A percentile compares a stretch with the other conserved stretches of the same genome.
phyloP scores from a whole-genome alignment of 192 early-diverging fungal species.

The Rhizoclosmatium globosum region DNA sequence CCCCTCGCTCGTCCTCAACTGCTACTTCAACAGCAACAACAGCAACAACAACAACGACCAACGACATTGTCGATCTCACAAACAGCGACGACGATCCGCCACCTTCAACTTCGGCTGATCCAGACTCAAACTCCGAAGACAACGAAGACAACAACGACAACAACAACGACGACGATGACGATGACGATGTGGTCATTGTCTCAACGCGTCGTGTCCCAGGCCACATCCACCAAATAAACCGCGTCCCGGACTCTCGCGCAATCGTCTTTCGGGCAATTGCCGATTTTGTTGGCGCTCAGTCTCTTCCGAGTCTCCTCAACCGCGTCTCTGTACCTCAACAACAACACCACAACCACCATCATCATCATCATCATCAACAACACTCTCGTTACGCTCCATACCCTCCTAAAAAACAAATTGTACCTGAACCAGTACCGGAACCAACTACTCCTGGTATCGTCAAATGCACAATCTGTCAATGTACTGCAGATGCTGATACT shows the following conservation, averaged over 20 bases:
- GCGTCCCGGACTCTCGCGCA: not conserved
- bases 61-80: not conserved
- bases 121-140: no score
- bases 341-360: not conserved
- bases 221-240: not conserved
- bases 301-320: not conserved
- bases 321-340: no score
- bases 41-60: not conserved
- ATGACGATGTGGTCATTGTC: not conserved
- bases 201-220: not conserved
- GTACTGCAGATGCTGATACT: slow-evolving; percentile 4
- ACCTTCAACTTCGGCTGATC: no score
- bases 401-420: not conserved
- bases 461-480: slow-evolving; percentile 49
- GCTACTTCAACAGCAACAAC: not conserved
- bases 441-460: slow-evolving; percentile 12
- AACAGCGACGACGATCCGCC: not conserved
- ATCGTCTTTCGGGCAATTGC: not conserved
- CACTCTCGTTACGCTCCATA: not conserved
- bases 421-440: slow-evolving; percentile 18
- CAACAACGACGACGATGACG: no score
- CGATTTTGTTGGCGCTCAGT: not conserved
- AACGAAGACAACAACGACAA: no score
- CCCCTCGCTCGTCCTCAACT: no score
- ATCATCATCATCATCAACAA: not conserved